Percentiles rank a stretch among this genome's conserved stretches.
phyloP scores from a whole-genome alignment of 257 asterid genomes.

The Parsonsia alboflavescens region DNA sequence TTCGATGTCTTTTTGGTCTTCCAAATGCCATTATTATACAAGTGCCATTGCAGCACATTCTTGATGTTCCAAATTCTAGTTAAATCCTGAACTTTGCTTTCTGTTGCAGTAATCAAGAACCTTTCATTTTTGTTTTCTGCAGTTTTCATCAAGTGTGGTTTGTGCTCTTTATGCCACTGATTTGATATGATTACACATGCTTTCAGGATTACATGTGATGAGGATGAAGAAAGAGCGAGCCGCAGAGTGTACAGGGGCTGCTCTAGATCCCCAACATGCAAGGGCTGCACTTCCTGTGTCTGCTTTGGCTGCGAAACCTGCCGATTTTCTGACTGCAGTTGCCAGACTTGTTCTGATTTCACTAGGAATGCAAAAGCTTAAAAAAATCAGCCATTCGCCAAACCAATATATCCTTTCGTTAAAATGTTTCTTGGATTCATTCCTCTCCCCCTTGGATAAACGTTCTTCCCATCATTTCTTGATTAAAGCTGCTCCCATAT shows the following conservation, averaged over 20 bases:
- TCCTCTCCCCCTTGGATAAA: not conserved
- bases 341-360: constrained; percentile 56
- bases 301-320: constrained; percentile 52
- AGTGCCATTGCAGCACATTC: not conserved
- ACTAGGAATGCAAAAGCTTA: constrained; percentile 36
- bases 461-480: constrained; percentile 10
- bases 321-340: constrained; percentile 45
- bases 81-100: not conserved
- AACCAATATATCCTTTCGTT: not conserved
- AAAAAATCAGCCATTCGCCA: constrained; percentile 1
- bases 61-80: not conserved
- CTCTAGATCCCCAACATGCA: constrained; percentile 42
- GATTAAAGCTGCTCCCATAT: constrained; percentile 4
- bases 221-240: constrained; percentile 55
- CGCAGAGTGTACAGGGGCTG: constrained; percentile 51
- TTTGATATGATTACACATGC: not conserved
- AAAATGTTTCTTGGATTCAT: not conserved
- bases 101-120: not conserved
- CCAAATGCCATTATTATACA: not conserved
- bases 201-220: constrained; percentile 41
- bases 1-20: not conserved
- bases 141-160: not conserved
- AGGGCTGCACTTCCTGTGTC: constrained; percentile 54
- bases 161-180: not conserved
- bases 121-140: too few relatives aligned